phyloP scores from a whole-genome alignment of 139 green algal genomes.

The Ulvella scutata region DNA sequence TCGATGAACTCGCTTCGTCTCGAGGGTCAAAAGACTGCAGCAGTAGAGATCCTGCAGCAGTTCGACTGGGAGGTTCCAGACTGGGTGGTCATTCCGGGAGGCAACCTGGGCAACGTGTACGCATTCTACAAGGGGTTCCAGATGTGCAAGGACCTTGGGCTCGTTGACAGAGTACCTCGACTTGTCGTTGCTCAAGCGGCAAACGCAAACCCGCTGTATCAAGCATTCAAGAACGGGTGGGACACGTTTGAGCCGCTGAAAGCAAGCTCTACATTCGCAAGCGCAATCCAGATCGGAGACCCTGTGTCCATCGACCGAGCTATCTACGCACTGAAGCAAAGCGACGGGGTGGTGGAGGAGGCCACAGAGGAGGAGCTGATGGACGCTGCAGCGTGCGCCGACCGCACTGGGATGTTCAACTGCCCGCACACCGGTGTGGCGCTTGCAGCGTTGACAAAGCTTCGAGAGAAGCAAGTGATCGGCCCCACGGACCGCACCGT shows the following conservation, averaged over 20 bases:
- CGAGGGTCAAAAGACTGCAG: constrained; percentile 98
- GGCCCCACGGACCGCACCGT: constrained; percentile 76
- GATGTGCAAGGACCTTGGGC: constrained; percentile 76
- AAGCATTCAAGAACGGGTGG: constrained; percentile 57
- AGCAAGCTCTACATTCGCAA: constrained; percentile 89
- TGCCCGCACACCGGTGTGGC: constrained; percentile 87
- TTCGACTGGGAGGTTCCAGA: constrained; percentile 98
- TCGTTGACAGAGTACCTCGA: constrained; percentile 80
- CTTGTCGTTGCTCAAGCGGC: constrained; percentile 79
- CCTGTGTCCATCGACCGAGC: constrained; percentile 95
- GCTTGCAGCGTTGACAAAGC: constrained; percentile 88
- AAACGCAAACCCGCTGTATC: constrained; percentile 98
- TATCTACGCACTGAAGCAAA: constrained; percentile 82
- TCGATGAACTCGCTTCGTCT: constrained; percentile 95
- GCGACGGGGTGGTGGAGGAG: constrained; percentile 94
- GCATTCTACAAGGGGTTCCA: constrained; percentile 97
- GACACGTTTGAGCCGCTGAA: constrained; percentile 79
- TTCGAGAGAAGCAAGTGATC: constrained; percentile 67
- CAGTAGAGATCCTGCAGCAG: constrained; percentile 99
- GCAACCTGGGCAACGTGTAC: constrained; percentile 99
- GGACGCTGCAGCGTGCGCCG: constrained; percentile 88
- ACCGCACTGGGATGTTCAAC: constrained; percentile 94
- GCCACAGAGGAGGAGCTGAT: constrained; percentile 98
- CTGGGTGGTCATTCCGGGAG: constrained; percentile 95
- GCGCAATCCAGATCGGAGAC: constrained; percentile 97